A percentile compares a stretch with the other conserved stretches of the same genome.
phyloP scores from a whole-genome alignment of 1,284 basidiomycete genomes.

The Salmacisia buchloeana region DNA sequence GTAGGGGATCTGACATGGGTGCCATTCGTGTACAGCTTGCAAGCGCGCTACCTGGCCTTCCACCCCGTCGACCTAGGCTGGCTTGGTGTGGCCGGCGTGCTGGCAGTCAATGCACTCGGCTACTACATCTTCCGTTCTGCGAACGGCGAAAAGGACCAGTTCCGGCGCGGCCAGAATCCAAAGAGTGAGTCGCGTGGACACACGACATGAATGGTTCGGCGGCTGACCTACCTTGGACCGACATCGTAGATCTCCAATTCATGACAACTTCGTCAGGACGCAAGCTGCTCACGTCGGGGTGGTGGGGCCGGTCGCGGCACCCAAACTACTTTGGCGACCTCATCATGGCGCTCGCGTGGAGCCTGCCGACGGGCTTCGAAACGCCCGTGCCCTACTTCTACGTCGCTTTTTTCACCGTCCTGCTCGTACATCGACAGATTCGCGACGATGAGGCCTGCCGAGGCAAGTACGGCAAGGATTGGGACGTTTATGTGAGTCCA shows the following conservation, averaged over 20 bases:
- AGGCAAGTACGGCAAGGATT: conserved; percentile 70
- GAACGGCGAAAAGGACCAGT: conserved; percentile 93
- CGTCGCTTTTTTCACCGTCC: conserved; percentile 73
- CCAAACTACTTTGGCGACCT: conserved; percentile 70
- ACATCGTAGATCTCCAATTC: conserved; percentile 61
- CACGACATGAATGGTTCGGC: too few relatives aligned
- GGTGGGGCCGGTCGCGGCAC: conserved; percentile 93
- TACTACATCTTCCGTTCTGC: conserved; percentile 85
- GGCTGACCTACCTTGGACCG: neutral
- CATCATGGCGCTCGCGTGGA: conserved; percentile 89
- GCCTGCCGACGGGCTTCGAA: conserved; percentile 81
- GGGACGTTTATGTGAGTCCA: conserved; percentile 46
- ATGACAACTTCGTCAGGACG: conserved; percentile 81
- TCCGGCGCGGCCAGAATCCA: conserved; percentile 85
- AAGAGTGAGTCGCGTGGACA: conserved; percentile 60
- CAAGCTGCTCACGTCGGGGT: conserved; percentile 86
- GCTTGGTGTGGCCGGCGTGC: conserved; percentile 60
- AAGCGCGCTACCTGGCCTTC: conserved; percentile 90
- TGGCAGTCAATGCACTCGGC: conserved; percentile 68
- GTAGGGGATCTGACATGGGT: conserved; percentile 92
- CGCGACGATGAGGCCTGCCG: conserved; percentile 89
- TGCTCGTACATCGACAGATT: conserved; percentile 82
- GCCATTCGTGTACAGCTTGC: conserved; percentile 87
- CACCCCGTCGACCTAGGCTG: conserved; percentile 72
- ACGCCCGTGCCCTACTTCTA: conserved; percentile 97